phyloP scores from a whole-genome alignment of 495 filamentous ascomycete species.

The Hyphodiscus hymeniophilus region DNA sequence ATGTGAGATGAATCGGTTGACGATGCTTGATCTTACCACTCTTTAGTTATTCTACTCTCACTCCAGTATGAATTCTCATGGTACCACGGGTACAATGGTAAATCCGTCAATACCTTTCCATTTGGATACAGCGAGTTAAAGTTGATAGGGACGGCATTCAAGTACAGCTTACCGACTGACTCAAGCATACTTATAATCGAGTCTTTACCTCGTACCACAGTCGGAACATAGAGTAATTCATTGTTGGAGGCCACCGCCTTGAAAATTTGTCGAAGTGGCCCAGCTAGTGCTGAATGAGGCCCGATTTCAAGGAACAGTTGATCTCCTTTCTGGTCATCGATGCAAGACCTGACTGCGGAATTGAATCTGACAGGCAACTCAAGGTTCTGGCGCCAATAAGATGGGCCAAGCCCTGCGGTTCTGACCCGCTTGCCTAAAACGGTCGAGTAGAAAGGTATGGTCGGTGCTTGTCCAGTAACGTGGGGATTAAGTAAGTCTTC shows the following conservation, averaged over 20 bases:
- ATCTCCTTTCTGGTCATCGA: no score
- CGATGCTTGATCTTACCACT: constrained; percentile 24
- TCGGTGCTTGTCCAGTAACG: no score
- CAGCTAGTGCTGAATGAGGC: constrained; percentile 54
- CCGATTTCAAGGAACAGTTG: constrained; percentile 55
- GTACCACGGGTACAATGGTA: constrained; percentile 43
- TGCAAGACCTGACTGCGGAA: constrained; percentile 25
- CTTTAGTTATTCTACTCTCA: constrained; percentile 40
- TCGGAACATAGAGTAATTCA: constrained; percentile 30
- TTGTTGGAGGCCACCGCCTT: constrained; percentile 16
- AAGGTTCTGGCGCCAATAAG: constrained; percentile 3
- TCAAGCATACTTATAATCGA: constrained; percentile 36
- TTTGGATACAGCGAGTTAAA: constrained; percentile 23
- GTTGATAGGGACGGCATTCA: constrained; percentile 35
- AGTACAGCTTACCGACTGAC: constrained; percentile 34
- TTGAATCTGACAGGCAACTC: constrained; percentile 39
- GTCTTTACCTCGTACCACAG: constrained; percentile 33
- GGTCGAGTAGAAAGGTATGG: no score
- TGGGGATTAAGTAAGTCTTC: no score
- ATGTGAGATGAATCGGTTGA: constrained; percentile 27
- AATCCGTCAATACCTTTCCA: constrained; percentile 19
- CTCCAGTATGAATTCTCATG: constrained; percentile 43
- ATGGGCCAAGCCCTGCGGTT: constrained; percentile 21
- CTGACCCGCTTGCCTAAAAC: no score
- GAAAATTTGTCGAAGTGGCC: constrained; percentile 47